Evolutionary conservation across 352 stramenopile genomes (phyloP).

Genomic region (Pythium vanterpoolii): DNA sequence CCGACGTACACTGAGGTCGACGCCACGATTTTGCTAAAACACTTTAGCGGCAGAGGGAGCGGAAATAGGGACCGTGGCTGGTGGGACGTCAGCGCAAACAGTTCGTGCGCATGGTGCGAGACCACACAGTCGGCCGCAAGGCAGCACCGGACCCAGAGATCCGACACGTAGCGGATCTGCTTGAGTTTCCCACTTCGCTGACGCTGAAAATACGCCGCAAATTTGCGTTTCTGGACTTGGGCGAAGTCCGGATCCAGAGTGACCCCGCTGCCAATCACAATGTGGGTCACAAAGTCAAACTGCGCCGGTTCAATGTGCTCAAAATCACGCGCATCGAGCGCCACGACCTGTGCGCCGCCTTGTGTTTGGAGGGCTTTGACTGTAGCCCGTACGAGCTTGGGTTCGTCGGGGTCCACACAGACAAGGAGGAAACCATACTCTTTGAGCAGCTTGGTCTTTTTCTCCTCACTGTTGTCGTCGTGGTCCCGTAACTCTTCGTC

Average conservation of each 20-base stretch:
- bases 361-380: conserved; percentile 33
- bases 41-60: conserved; percentile 36
- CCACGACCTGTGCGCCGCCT: conserved; percentile 39
- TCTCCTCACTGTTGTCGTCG: conserved; percentile 16
- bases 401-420: conserved; percentile 46
- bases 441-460: conserved; percentile 32
- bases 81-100: conserved; percentile 39
- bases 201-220: conserved; percentile 11
- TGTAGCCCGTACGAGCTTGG: conserved; percentile 34
- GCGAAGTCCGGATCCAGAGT: conserved; percentile 14
- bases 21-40: conserved; percentile 45
- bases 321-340: conserved; percentile 49
- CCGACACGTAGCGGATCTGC: conserved; percentile 39
- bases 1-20: conserved; percentile 62
- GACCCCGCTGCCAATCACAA: conserved; percentile 57
- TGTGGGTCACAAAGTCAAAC: conserved; percentile 64
- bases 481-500: conserved; percentile 24
- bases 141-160: conserved; percentile 74
- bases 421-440: conserved; percentile 60
- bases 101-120: conserved; percentile 46
- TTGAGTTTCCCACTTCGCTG: conserved; percentile 24
- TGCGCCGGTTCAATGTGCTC: conserved; percentile 41
- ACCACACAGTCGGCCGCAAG: conserved; percentile 42
- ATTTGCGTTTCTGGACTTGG: conserved; percentile 8
- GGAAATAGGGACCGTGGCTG: conserved; percentile 46